Evolutionary conservation across 805 yeast genomes (phyloP).

Genomic region (Lipomyces anomalus): DNA sequence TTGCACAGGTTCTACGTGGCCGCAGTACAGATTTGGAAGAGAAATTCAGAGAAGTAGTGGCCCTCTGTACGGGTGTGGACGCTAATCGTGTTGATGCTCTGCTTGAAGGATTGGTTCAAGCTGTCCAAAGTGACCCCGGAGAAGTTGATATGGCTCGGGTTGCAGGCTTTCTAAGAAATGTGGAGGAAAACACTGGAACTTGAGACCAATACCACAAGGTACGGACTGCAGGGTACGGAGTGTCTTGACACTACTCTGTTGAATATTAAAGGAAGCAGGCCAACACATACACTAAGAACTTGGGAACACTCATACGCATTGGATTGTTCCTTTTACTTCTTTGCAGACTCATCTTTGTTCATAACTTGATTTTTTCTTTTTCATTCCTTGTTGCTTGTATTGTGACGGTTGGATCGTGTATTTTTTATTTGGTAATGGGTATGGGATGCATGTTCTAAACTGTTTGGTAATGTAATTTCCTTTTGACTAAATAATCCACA

Average conservation of each 20-base stretch:
- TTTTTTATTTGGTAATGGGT: background rate
- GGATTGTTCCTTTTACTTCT: background rate
- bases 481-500: background rate
- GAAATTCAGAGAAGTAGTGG: conserved; percentile 82
- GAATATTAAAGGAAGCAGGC: background rate
- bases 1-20: conserved; percentile 49
- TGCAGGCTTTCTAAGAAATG: conserved; percentile 48
- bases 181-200: conserved; percentile 7
- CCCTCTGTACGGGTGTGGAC: conserved; percentile 84
- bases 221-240: background rate
- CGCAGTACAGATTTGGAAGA: conserved; percentile 55
- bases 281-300: background rate
- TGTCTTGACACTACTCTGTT: background rate
- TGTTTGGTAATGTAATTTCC: background rate
- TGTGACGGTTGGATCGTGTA: background rate
- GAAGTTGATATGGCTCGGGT: conserved; percentile 55
- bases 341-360: background rate
- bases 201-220: background rate
- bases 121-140: conserved; percentile 82
- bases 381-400: background rate
- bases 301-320: background rate
- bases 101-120: conserved; percentile 77
- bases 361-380: background rate
- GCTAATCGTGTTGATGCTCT: conserved; percentile 73
- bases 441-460: background rate